Evolutionary conservation across 192 early-diverging fungal genomes (phyloP).

Genomic region (Physocladia obscura): DNA sequence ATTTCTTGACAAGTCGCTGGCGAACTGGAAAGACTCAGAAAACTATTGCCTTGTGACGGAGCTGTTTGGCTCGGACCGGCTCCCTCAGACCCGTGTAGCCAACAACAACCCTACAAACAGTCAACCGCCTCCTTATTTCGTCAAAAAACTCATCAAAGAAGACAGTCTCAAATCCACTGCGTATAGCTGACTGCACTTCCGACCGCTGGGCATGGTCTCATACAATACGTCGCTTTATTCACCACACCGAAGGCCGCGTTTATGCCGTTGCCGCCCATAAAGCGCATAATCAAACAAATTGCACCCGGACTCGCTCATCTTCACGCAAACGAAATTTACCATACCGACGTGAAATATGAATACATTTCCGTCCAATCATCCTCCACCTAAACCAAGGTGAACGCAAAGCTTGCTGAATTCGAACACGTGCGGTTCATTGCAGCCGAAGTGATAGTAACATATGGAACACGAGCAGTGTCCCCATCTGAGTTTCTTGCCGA

Average conservation of each 20-base stretch:
- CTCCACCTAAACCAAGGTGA: background rate
- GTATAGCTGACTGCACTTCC: background rate
- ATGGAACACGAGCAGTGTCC: conserved; percentile 15
- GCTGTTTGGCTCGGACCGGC: background rate
- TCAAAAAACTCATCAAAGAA: background rate
- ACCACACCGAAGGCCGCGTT: background rate
- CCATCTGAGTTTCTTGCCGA: background rate
- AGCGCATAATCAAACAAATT: background rate
- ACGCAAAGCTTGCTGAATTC: conserved; percentile 10
- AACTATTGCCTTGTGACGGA: conserved; percentile 29
- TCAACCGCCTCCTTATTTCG: background rate
- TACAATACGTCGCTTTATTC: background rate
- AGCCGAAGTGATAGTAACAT: background rate
- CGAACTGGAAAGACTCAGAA: conserved; percentile 5
- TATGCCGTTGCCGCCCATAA: background rate
- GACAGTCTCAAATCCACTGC: background rate
- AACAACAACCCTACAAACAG: background rate
- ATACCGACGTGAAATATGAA: conserved; percentile 13
- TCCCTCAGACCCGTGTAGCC: background rate
- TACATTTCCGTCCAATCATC: background rate
- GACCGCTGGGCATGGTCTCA: conserved; percentile 12
- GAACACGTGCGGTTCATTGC: background rate
- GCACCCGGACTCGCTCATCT: background rate
- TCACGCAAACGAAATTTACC: background rate
- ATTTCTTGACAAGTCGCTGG: background rate